phyloP scores from a whole-genome alignment of 2,329 filamentous ascomycete species.

The Clonostachys solani region DNA sequence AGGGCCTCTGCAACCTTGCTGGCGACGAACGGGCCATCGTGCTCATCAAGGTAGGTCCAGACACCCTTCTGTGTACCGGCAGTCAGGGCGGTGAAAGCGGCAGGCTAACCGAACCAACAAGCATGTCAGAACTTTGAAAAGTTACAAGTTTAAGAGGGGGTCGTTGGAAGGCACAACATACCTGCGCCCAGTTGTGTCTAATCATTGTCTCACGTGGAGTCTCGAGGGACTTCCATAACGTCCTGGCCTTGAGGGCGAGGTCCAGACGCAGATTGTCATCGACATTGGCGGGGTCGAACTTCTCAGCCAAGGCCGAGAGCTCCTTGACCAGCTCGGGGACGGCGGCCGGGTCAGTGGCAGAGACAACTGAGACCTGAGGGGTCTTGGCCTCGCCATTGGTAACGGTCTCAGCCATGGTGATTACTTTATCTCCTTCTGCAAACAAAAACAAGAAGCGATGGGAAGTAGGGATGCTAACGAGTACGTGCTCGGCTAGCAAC shows the following conservation, averaged over 20 bases:
- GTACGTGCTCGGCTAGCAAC: too few relatives aligned
- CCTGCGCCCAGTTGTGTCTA: constrained; percentile 38
- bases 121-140: not conserved
- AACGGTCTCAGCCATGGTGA: not conserved
- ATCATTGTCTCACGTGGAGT: constrained; percentile 44
- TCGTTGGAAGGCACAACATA: constrained; percentile 5
- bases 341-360: constrained; percentile 1
- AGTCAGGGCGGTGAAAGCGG: constrained; percentile 15
- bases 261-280: constrained; percentile 13
- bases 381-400: constrained; percentile 1
- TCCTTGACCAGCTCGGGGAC: constrained; percentile 4
- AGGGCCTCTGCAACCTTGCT: constrained; percentile 20
- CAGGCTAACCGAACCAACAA: constrained; percentile 7
- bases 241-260: constrained; percentile 26
- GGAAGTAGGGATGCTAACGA: too few relatives aligned
- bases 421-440: too few relatives aligned
- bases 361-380: not conserved
- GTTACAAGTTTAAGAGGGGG: not conserved
- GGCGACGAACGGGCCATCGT: constrained; percentile 20
- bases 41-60: constrained; percentile 23
- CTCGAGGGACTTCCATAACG: constrained; percentile 27
- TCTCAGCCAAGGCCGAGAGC: not conserved
- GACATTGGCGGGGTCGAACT: not conserved
- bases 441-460: too few relatives aligned
- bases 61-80: constrained; percentile 27